phyloP scores from a whole-genome alignment of 2,329 filamentous ascomycete species.

The Verticillium dahliae region DNA sequence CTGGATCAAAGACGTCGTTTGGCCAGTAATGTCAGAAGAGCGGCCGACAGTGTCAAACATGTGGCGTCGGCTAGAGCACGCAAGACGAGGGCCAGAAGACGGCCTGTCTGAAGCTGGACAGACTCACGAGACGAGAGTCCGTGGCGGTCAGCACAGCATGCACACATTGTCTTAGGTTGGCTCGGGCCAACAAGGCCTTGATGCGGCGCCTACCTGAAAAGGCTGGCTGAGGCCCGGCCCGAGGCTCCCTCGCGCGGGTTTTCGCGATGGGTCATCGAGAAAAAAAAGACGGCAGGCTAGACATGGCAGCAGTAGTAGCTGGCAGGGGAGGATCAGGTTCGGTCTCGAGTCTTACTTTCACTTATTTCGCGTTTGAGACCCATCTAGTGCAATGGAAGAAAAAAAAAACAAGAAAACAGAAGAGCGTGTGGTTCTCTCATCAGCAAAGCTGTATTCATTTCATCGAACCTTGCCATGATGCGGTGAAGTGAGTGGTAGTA shows the following conservation, averaged over 20 bases:
- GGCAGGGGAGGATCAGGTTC: background rate
- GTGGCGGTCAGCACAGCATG: conserved; percentile 2
- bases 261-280: background rate
- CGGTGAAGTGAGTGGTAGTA: background rate
- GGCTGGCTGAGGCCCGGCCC: background rate
- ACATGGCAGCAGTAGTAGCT: background rate
- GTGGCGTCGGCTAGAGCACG: background rate
- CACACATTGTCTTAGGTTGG: conserved; percentile 3
- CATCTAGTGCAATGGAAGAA: conserved; percentile 3
- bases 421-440: conserved; percentile 1
- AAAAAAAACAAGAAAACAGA: background rate
- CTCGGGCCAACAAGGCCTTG: background rate
- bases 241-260: background rate
- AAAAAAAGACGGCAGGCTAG: background rate
- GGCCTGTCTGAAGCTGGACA: background rate
- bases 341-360: conserved; percentile 3
- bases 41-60: background rate
- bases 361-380: background rate
- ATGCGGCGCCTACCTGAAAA: background rate
- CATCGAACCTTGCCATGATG: background rate
- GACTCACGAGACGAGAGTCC: background rate
- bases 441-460: background rate
- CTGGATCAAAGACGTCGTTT: conserved; percentile 3
- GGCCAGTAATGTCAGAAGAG: background rate
- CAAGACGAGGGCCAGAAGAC: background rate